phyloP scores from a whole-genome alignment of 768 basidiomycete genomes.

The button mushroom (Agaricus bisporus) region DNA sequence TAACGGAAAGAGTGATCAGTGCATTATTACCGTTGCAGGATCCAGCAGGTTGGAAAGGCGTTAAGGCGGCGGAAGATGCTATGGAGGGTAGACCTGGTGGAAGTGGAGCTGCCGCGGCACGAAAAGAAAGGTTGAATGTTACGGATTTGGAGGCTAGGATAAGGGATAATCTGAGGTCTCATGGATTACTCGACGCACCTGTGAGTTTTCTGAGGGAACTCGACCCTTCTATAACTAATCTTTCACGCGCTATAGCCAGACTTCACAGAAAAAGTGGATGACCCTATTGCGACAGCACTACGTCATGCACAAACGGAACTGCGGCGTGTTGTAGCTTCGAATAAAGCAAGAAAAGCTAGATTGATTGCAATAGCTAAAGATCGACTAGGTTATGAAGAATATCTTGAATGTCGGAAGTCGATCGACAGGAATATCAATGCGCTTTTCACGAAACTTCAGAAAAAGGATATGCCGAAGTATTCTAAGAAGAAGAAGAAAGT shows the following conservation, averaged over 20 bases:
- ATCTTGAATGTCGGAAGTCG: slow-evolving; percentile 75
- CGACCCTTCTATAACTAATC: background rate
- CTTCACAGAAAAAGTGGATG: slow-evolving; percentile 77
- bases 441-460: slow-evolving; percentile 74
- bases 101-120: slow-evolving; percentile 70
- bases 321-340: slow-evolving; percentile 67
- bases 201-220: slow-evolving; percentile 38
- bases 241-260: slow-evolving; percentile 45
- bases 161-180: slow-evolving; percentile 70
- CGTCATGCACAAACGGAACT: slow-evolving; percentile 85
- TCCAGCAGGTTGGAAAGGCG: slow-evolving; percentile 60
- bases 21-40: slow-evolving; percentile 70
- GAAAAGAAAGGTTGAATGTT: slow-evolving; percentile 71
- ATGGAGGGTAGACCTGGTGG: slow-evolving; percentile 82
- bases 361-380: slow-evolving; percentile 75
- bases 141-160: slow-evolving; percentile 73
- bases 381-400: slow-evolving; percentile 88
- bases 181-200: slow-evolving; percentile 61
- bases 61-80: slow-evolving; percentile 78
- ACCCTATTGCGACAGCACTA: slow-evolving; percentile 87
- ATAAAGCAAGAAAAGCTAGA: slow-evolving; percentile 76
- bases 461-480: slow-evolving; percentile 71
- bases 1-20: slow-evolving; percentile 81
- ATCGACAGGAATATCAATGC: slow-evolving; percentile 80
- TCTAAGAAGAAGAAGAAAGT: slow-evolving; percentile 73